Evolutionary conservation across 495 filamentous ascomycete species (phyloP).

Genomic region (Xylaria nigripes): DNA sequence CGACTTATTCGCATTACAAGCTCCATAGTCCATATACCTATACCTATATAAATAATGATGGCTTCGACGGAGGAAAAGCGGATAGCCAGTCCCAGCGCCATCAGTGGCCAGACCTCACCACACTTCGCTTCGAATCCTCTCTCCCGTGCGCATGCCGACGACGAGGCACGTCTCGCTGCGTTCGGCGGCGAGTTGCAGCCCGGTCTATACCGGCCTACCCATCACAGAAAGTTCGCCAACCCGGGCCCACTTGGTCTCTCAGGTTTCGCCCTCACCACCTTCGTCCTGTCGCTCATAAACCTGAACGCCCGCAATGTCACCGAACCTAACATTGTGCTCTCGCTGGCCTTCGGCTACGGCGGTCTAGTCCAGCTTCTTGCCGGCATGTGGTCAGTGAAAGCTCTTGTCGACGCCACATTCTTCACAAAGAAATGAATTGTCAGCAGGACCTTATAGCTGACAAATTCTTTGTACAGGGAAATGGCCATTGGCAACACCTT

Average conservation of each 20-base stretch:
- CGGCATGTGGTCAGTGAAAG: slow-evolving; percentile 85
- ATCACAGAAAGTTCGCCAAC: slow-evolving; percentile 76
- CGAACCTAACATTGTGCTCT: slow-evolving; percentile 60
- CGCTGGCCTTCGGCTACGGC: slow-evolving; percentile 68
- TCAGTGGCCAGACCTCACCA: slow-evolving; percentile 22
- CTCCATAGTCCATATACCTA: background rate
- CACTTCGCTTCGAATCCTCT: slow-evolving; percentile 61
- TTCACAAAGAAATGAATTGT: too few relatives aligned
- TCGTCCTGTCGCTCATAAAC: slow-evolving; percentile 85
- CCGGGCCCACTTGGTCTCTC: slow-evolving; percentile 77
- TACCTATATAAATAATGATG: background rate
- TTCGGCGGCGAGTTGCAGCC: slow-evolving; percentile 97
- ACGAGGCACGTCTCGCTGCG: slow-evolving; percentile 57
- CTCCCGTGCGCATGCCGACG: slow-evolving; percentile 56
- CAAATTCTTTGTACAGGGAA: slow-evolving; percentile 53
- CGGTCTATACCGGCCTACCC: slow-evolving; percentile 72
- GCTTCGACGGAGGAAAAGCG: slow-evolving; percentile 22
- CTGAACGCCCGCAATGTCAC: slow-evolving; percentile 52
- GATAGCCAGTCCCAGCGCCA: slow-evolving; percentile 13
- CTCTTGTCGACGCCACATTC: too few relatives aligned
- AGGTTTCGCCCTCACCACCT: slow-evolving; percentile 94
- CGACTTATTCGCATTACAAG: background rate
- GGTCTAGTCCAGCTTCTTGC: slow-evolving; percentile 87
- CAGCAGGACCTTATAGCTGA: background rate
- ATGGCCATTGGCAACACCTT: slow-evolving; percentile 98